Evolutionary conservation across 257 asterid genomes (phyloP).

Genomic region (Echites panduratus): DNA sequence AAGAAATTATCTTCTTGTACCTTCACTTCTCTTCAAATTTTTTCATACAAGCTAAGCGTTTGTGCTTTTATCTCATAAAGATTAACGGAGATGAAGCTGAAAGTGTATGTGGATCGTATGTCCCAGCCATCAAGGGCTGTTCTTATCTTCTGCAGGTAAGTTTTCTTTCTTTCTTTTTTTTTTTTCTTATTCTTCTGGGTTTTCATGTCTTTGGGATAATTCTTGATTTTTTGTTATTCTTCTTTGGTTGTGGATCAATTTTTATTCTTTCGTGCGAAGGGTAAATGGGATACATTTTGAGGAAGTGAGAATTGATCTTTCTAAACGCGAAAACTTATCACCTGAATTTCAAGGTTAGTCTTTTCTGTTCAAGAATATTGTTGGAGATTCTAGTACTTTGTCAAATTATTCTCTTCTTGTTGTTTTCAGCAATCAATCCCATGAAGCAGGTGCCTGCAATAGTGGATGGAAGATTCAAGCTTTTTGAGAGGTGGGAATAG

Average conservation of each 20-base stretch:
- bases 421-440: constrained; percentile 59
- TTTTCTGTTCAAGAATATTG: neutral
- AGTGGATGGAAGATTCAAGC: constrained; percentile 82
- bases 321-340: constrained; percentile 52
- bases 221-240: constrained; percentile 9
- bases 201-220: neutral
- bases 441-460: constrained; percentile 80
- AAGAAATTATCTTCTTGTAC: neutral
- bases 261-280: constrained; percentile 28
- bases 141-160: constrained; percentile 87
- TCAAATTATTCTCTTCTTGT: neutral
- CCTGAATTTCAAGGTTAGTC: constrained; percentile 57
- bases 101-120: constrained; percentile 72
- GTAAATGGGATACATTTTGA: constrained; percentile 78
- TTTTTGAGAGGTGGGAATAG: constrained; percentile 60
- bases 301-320: constrained; percentile 54
- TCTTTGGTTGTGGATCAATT: neutral
- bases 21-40: neutral
- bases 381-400: neutral
- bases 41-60: neutral
- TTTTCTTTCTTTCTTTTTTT: too few species aligned
- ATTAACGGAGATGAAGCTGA: constrained; percentile 42
- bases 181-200: constrained; percentile 2
- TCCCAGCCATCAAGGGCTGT: constrained; percentile 93
- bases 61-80: neutral